These are phyloP conservation scores for Mucor mucedo DNA, from an alignment of 371 early-diverging fungal species.

Conservation along the genomic window DNA sequence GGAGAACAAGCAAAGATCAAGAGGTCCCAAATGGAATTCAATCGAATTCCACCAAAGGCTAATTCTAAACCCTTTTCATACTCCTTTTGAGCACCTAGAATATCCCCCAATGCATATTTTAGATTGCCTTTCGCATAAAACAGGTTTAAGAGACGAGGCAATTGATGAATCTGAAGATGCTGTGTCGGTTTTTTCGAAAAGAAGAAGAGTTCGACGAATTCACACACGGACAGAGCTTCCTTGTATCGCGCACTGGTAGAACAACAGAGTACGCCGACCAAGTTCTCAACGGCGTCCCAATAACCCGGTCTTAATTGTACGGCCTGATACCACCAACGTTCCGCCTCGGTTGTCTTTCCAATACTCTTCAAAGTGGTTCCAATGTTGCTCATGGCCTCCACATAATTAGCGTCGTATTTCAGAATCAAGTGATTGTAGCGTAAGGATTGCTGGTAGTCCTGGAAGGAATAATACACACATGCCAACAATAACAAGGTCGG, in stretches of 20 bases:
- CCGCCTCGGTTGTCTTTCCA: constrained; percentile 77
- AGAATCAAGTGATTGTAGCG: constrained; percentile 83
- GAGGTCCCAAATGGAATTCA: constrained; percentile 61
- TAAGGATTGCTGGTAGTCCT: constrained; percentile 73
- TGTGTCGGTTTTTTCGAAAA: constrained; percentile 30
- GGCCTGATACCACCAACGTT: constrained; percentile 87
- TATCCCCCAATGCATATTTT: constrained; percentile 76
- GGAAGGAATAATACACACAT: constrained; percentile 85
- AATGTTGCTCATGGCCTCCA: constrained; percentile 92
- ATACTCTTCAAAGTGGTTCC: constrained; percentile 87
- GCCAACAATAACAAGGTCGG: constrained; percentile 86
- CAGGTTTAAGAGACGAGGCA: constrained; percentile 74
- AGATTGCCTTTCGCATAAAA: constrained; percentile 88
- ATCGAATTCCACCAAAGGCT: constrained; percentile 72
- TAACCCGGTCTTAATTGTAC: constrained; percentile 86
- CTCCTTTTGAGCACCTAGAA: constrained; percentile 74
- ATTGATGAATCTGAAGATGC: constrained; percentile 51
- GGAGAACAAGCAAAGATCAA: constrained; percentile 40
- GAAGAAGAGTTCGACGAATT: constrained; percentile 75
- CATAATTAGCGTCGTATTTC: constrained; percentile 80
- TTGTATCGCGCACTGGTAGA: constrained; percentile 62
- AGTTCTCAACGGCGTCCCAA: constrained; percentile 92
- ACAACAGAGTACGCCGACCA: constrained; percentile 79
- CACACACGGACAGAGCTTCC: constrained; percentile 84
- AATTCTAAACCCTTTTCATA: constrained; percentile 81